Conservation (phyloP, 2,329 filamentous ascomycete genomes). For the Gnomoniopsis sp. region DNA sequence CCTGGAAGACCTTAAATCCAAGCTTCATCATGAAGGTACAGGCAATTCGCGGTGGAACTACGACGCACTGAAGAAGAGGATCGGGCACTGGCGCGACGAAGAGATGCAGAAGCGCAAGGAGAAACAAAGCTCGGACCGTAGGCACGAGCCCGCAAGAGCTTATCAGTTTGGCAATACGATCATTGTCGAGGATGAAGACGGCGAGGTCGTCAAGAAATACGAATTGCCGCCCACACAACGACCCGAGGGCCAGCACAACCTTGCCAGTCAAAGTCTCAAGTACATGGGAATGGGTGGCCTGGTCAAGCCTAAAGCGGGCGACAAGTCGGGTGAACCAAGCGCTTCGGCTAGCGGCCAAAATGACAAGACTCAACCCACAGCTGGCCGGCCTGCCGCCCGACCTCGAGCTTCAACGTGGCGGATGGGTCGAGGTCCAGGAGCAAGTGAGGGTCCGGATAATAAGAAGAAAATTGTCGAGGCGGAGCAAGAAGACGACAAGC, state of each 20-base stretch:
- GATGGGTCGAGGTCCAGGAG: conserved; percentile 25
- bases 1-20: conserved; percentile 26
- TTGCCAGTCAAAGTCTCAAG: conserved; percentile 45
- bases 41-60: conserved; percentile 38
- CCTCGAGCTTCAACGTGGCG: conserved; percentile 9
- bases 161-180: conserved; percentile 86
- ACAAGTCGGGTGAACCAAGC: conserved; percentile 21
- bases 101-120: conserved; percentile 61
- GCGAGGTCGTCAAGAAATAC: conserved; percentile 82
- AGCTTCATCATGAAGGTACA: conserved; percentile 30
- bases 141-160: conserved; percentile 70
- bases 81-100: conserved; percentile 53
- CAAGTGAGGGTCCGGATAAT: conserved; percentile 31
- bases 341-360: conserved; percentile 22
- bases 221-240: conserved; percentile 60
- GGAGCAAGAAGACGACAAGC: conserved; percentile 63
- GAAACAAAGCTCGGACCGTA: conserved; percentile 52
- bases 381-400: not conserved
- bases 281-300: conserved; percentile 51
- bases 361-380: not conserved
- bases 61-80: conserved; percentile 44
- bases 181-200: conserved; percentile 83
- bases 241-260: conserved; percentile 36
- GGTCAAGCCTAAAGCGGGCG: conserved; percentile 32
- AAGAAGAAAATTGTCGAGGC: conserved; percentile 40